Evolutionary conservation across 2,329 filamentous ascomycete genomes (phyloP).

Genomic region (Alternaria atra): DNA sequence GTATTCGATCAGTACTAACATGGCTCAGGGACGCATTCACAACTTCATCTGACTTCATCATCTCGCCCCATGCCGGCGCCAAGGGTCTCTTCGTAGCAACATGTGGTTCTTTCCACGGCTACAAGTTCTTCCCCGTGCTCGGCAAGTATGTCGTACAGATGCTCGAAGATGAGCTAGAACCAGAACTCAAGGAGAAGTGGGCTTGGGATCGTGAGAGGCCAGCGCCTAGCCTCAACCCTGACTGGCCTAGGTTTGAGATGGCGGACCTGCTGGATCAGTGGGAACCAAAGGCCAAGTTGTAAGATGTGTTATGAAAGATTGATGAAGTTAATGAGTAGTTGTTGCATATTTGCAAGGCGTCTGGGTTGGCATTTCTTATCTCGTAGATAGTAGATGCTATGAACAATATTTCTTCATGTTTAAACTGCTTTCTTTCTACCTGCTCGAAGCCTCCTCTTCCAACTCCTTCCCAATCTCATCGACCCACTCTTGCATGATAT

Average conservation of each 20-base stretch:
- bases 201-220: constrained; percentile 67
- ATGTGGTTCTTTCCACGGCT: constrained; percentile 68
- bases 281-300: constrained; percentile 42
- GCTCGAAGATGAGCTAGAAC: constrained; percentile 52
- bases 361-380: neutral
- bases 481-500: neutral
- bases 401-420: neutral
- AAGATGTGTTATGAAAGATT: neutral
- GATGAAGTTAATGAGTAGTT: constrained; percentile 8
- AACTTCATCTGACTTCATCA: constrained; percentile 64
- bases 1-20: constrained; percentile 4
- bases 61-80: constrained; percentile 60
- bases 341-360: constrained; percentile 16
- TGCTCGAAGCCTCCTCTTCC: neutral
- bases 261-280: constrained; percentile 58
- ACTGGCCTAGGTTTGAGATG: constrained; percentile 68
- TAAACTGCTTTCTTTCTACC: neutral
- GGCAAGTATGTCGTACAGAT: constrained; percentile 64
- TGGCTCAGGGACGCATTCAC: constrained; percentile 69
- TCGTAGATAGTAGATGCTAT: neutral
- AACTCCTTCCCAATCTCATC: neutral
- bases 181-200: constrained; percentile 69
- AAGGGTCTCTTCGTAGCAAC: constrained; percentile 65
- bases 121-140: constrained; percentile 68
- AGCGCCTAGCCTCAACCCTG: constrained; percentile 59